These are phyloP conservation scores for Ophiosphaerella narmari DNA, from an alignment of 2,329 filamentous ascomycete species.

Conservation along the genomic window DNA sequence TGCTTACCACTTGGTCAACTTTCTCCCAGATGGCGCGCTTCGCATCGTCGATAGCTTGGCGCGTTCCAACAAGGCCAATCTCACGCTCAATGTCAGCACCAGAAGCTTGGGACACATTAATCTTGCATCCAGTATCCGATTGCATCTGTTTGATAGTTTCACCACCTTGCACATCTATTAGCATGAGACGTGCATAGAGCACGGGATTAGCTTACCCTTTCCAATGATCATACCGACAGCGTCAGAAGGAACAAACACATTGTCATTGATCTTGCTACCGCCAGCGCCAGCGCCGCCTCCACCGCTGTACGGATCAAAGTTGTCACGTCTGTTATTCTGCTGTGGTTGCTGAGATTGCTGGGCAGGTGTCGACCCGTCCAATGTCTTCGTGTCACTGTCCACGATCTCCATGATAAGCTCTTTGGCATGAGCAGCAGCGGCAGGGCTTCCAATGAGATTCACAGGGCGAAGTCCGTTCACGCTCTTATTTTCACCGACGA, in stretches of 20 bases:
- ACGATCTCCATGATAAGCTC: conserved; percentile 92
- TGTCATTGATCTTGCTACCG: conserved; percentile 72
- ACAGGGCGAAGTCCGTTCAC: conserved; percentile 87
- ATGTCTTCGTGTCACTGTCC: conserved; percentile 75
- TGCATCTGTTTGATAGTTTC: conserved; percentile 97
- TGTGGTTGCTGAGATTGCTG: conserved; percentile 20
- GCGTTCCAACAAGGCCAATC: conserved; percentile 80
- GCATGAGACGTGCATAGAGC: conserved; percentile 1
- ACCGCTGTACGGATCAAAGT: conserved; percentile 49
- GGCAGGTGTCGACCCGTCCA: conserved; percentile 35
- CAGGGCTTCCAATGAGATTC: conserved; percentile 80
- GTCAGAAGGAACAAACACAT: conserved; percentile 84
- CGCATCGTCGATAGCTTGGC: conserved; percentile 77
- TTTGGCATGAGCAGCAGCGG: conserved; percentile 77
- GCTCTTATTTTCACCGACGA: conserved; percentile 90
- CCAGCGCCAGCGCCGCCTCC: conserved; percentile 47
- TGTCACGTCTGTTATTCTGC: conserved; percentile 40
- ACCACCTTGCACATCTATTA: conserved; percentile 58
- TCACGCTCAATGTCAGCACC: conserved; percentile 82
- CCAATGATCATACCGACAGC: conserved; percentile 96
- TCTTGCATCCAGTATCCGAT: conserved; percentile 84
- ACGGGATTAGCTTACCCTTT: conserved; percentile 61
- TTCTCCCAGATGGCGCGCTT: conserved; percentile 89
- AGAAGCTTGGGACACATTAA: conserved; percentile 85
- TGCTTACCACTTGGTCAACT: conserved; percentile 81